phyloP scores from a whole-genome alignment of 495 filamentous ascomycete genomes.

The Hyaloscypha finlandica region DNA sequence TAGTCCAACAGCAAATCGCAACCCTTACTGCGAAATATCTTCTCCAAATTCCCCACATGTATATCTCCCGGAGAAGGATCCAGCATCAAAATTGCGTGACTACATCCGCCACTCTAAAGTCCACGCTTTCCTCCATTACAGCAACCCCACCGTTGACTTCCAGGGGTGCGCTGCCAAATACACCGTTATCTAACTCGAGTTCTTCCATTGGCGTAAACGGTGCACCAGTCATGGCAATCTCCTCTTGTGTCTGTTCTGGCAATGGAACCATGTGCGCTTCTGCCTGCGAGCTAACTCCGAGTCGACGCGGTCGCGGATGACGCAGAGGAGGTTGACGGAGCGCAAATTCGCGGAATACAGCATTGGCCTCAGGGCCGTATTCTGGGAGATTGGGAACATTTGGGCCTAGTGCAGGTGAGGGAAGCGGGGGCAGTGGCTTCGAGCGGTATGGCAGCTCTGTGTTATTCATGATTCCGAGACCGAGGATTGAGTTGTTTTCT shows the following conservation, averaged over 20 bases:
- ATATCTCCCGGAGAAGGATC: background rate
- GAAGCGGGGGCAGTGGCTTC: background rate
- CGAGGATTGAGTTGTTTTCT: background rate
- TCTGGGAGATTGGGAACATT: background rate
- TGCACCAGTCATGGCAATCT: background rate
- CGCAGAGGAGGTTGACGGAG: background rate
- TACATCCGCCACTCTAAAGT: constrained; percentile 51
- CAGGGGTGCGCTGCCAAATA: constrained; percentile 30
- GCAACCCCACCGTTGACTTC: constrained; percentile 55
- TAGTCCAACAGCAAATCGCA: too few species aligned
- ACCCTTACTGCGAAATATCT: background rate
- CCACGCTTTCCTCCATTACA: constrained; percentile 59
- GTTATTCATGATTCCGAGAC: background rate
- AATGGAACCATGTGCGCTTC: constrained; percentile 9
- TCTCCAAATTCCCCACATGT: background rate
- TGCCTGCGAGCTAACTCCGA: background rate
- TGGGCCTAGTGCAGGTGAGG: background rate
- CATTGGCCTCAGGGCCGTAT: background rate
- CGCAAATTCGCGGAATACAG: background rate
- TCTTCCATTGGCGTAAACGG: constrained; percentile 24
- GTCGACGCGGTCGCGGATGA: background rate
- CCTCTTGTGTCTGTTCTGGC: constrained; percentile 5
- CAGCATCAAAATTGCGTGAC: constrained; percentile 40
- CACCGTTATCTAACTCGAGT: constrained; percentile 3
- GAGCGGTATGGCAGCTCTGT: background rate